These are phyloP conservation scores for Globisporangium carolinianum DNA, from an alignment of 352 stramenopile species.

Conservation along the genomic window DNA sequence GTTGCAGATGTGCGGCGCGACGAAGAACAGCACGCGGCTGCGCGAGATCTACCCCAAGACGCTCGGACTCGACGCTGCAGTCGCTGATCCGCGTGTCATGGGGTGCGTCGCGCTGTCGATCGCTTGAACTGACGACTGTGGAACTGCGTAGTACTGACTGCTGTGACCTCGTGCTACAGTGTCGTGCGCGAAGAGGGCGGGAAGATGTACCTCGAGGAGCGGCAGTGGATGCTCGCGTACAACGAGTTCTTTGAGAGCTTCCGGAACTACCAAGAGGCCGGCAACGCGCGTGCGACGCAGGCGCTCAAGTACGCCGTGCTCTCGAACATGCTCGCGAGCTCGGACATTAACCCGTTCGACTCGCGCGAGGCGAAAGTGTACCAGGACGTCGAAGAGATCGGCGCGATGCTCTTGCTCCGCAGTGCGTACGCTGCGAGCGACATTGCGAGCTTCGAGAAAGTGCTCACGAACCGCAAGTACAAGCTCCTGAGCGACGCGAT, in stretches of 20 bases:
- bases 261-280: constrained; percentile 90
- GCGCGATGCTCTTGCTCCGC: constrained; percentile 66
- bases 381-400: constrained; percentile 74
- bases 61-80: constrained; percentile 81
- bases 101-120: constrained; percentile 33
- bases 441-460: constrained; percentile 90
- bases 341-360: constrained; percentile 93
- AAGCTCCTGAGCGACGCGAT: constrained; percentile 91
- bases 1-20: constrained; percentile 75
- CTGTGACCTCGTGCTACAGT: constrained; percentile 10
- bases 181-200: constrained; percentile 89
- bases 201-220: constrained; percentile 91
- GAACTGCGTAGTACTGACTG: no score
- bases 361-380: constrained; percentile 91
- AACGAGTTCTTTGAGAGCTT: constrained; percentile 94
- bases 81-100: constrained; percentile 89
- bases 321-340: constrained; percentile 90
- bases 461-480: constrained; percentile 88
- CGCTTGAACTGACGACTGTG: not conserved
- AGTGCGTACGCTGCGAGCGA: constrained; percentile 83
- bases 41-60: constrained; percentile 88
- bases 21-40: constrained; percentile 84
- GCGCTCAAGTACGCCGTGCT: constrained; percentile 92
- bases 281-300: constrained; percentile 81
- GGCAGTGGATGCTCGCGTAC: constrained; percentile 87